Base-by-base conservation (phyloP, 208 protist genomes). In the Crithidia mellificae region DNA sequence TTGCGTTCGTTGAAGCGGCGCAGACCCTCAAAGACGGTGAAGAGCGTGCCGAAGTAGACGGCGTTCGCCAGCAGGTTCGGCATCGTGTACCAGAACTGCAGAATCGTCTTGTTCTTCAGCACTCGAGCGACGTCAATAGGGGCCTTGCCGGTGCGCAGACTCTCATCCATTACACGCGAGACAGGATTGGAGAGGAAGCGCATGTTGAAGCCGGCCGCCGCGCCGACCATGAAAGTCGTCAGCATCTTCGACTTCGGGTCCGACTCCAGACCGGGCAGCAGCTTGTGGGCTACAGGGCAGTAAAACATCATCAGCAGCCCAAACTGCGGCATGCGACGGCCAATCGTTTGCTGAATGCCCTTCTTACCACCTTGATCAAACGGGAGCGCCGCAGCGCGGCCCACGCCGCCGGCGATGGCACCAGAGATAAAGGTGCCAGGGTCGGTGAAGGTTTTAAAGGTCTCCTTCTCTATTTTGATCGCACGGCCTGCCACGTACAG, bases 301-400 rank as follows among this genome's bases (percentile, higher is more conserved):
- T 96, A 96, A 49, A 96, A 81, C 91, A 91, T 93, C 88, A 96
- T 92, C 19, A 96, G 80, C 25, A 87, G 53, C 0, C 91, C 91
- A 49, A 91, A 87, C 74, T 96, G 91, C 24, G 81, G 84, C 66
- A 83, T 85, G 36, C 91, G 87, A 6, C 91, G 84, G 27, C 72
- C 72, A 17, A 91, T 72, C 7, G 88, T 83, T 71, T 93, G 86
- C 57, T 52, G 43, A 17, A 81, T 38, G 41, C 91, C 91, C 57
- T 96, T 94, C n/a, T 78, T 52, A 17, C 91, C 88, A 6, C 91
- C 91, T 22, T 81, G 65, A 50, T 96, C 91, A 62, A 93, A 79
- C 22, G 86, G 74, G 44, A 93, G 25, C 11, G 73, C 86, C 5
- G 69, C 80, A 8, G 73, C 72, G 5, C 91, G 84, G 24, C 82